A percentile compares a stretch with the other conserved stretches of the same genome.
Conservation (phyloP, 345 rosid species). For the Gossypium rotundifolium region DNA sequence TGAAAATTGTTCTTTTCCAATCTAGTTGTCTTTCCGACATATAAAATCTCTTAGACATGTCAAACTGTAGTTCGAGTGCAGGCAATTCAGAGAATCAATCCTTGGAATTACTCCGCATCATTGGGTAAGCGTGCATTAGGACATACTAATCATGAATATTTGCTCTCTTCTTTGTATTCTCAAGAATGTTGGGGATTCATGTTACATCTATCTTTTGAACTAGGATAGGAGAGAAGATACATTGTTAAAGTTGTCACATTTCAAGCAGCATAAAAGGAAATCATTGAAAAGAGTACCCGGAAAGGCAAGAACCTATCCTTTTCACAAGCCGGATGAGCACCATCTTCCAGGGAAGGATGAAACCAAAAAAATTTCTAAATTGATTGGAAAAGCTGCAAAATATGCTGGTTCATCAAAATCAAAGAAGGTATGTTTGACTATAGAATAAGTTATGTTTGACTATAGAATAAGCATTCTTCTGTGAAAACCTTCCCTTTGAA, state of each 20-base stretch:
- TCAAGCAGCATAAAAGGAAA: slow-evolving; percentile 89
- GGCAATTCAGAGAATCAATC: slow-evolving; percentile 95
- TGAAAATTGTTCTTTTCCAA: slow-evolving; percentile 1
- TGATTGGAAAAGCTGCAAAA: slow-evolving; percentile 82
- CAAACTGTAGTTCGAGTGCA: slow-evolving; percentile 75
- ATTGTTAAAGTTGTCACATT: slow-evolving; percentile 66
- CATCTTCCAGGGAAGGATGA: slow-evolving; percentile 90
- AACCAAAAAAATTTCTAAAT: slow-evolving; percentile 71
- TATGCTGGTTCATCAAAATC: slow-evolving; percentile 79
- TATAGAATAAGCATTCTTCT: slow-evolving; percentile 2
- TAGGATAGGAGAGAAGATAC: slow-evolving; percentile 99
- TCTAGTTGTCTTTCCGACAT: slow-evolving; percentile 15
- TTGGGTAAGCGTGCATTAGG: slow-evolving; percentile 55
- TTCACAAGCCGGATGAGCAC: slow-evolving; percentile 92
- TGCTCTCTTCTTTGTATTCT: not conserved
- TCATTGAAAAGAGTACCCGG: slow-evolving; percentile 61
- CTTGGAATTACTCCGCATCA: slow-evolving; percentile 94
- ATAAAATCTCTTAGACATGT: slow-evolving; percentile 30
- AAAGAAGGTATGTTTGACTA: slow-evolving; percentile 57
- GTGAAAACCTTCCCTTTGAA: not conserved
- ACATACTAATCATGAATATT: slow-evolving; percentile 10
- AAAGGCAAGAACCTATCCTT: slow-evolving; percentile 61
- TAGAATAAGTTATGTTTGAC: slow-evolving; percentile 19
- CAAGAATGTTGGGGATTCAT: slow-evolving; percentile 14
- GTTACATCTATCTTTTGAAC: slow-evolving; percentile 23